Evolutionary conservation across 805 yeast species (phyloP).

Genomic region (Kuraishia borneana): DNA sequence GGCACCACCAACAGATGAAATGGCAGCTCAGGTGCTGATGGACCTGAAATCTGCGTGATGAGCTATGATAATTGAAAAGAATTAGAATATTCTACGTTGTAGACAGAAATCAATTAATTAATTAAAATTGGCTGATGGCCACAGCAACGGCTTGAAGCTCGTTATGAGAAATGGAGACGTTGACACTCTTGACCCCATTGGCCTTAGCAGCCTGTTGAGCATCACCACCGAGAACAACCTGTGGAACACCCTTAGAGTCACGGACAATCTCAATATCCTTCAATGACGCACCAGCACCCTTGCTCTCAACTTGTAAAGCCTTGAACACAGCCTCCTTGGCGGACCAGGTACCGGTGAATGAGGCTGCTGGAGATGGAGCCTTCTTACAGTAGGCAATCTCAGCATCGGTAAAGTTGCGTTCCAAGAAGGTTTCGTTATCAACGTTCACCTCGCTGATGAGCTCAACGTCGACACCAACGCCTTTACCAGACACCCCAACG

Average conservation of each 20-base stretch:
- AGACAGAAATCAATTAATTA: slow-evolving; percentile 8
- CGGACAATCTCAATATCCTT: slow-evolving; percentile 82
- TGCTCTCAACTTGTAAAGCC: slow-evolving; percentile 77
- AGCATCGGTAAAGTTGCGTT: slow-evolving; percentile 76
- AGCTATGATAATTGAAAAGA: not conserved
- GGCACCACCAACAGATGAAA: slow-evolving; percentile 15
- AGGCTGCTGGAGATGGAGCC: slow-evolving; percentile 74
- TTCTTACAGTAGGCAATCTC: slow-evolving; percentile 72
- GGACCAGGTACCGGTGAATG: slow-evolving; percentile 97
- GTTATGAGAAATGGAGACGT: slow-evolving; percentile 90
- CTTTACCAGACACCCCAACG: slow-evolving; percentile 34
- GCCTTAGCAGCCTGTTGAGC: slow-evolving; percentile 66
- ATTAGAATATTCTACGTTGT: not conserved
- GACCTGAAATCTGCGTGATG: slow-evolving; percentile 17
- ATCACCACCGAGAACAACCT: slow-evolving; percentile 62
- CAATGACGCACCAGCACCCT: slow-evolving; percentile 93
- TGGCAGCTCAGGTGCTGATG: slow-evolving; percentile 24
- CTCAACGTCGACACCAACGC: slow-evolving; percentile 97
- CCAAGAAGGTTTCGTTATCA: slow-evolving; percentile 83
- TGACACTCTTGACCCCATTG: slow-evolving; percentile 61
- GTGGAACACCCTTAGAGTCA: slow-evolving; percentile 69
- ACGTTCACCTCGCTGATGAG: slow-evolving; percentile 69
- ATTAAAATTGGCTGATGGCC: slow-evolving; percentile 57
- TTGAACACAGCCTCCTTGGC: slow-evolving; percentile 99
- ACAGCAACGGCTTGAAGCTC: slow-evolving; percentile 97